Evolutionary conservation across 2,329 filamentous ascomycete species (phyloP).

Genomic region (Exophiala mesophila): DNA sequence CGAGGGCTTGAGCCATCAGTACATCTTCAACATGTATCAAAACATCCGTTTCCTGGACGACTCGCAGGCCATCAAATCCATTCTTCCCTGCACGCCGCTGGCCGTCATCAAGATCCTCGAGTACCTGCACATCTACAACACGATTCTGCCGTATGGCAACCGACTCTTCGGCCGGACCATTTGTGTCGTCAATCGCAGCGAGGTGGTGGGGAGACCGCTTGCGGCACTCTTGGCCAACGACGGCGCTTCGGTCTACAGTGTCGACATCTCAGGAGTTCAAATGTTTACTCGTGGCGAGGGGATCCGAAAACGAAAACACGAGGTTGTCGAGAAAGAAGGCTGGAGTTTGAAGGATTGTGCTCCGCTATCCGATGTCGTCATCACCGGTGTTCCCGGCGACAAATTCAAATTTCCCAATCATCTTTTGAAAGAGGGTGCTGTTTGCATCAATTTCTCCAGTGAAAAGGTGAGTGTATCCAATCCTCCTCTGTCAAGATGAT

Average conservation of each 20-base stretch:
- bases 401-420: conserved; percentile 84
- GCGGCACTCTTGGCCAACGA: conserved; percentile 94
- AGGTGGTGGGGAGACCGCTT: conserved; percentile 89
- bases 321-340: conserved; percentile 76
- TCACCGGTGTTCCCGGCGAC: conserved; percentile 84
- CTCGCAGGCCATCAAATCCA: conserved; percentile 74
- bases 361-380: conserved; percentile 87
- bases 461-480: conserved; percentile 56
- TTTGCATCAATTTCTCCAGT: conserved; percentile 98
- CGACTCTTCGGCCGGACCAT: conserved; percentile 89
- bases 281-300: conserved; percentile 87
- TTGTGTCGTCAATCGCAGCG: conserved; percentile 91
- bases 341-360: conserved; percentile 77
- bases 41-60: conserved; percentile 93
- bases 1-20: conserved; percentile 86
- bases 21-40: conserved; percentile 99
- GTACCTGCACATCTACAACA: conserved; percentile 93
- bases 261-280: conserved; percentile 87
- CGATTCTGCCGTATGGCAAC: conserved; percentile 87
- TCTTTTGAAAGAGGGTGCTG: conserved; percentile 78
- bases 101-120: conserved; percentile 97
- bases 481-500: conserved; percentile 1
- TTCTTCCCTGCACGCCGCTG: conserved; percentile 90
- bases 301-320: conserved; percentile 77
- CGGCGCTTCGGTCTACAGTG: conserved; percentile 89